Evolutionary conservation across 1,139 yeast genomes (phyloP).

Genomic region (Debaryomyces sp.): DNA sequence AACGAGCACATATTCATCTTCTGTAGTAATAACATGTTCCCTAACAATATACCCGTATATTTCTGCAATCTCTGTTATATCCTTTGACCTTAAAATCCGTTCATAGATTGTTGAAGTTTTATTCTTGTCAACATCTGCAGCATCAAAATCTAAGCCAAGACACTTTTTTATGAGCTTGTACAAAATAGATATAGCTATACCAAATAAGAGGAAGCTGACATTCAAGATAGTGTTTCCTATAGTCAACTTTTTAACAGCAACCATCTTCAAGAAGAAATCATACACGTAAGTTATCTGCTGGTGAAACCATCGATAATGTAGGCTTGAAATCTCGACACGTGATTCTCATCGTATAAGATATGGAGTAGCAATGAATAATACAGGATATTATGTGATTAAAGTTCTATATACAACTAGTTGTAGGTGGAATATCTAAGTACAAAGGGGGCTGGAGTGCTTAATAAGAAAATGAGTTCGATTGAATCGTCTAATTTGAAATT

Average conservation of each 20-base stretch:
- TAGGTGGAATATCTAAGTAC: background rate
- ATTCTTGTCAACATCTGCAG: background rate
- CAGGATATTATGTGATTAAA: background rate
- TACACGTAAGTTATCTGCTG: background rate
- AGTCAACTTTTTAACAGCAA: background rate
- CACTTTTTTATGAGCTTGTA: background rate
- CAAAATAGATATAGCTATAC: background rate
- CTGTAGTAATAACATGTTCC: slow-evolving; percentile 67
- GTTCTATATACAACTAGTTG: background rate
- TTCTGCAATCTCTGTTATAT: slow-evolving; percentile 66
- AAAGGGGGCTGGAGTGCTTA: background rate
- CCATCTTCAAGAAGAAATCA: background rate
- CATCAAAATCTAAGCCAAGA: slow-evolving; percentile 1
- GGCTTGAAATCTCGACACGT: background rate
- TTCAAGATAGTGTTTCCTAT: slow-evolving; percentile 4
- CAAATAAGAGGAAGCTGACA: background rate
- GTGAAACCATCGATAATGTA: background rate
- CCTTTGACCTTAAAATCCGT: slow-evolving; percentile 35
- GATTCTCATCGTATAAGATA: background rate
- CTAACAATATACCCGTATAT: slow-evolving; percentile 65
- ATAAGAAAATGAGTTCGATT: background rate
- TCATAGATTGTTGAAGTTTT: slow-evolving; percentile 2
- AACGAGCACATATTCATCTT: slow-evolving; percentile 45
- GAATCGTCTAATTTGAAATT: background rate
- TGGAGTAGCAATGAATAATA: background rate